Evolutionary conservation across 306 rosid species (phyloP), one percentile per base, ranked within the genome.

Genomic region (Pyrus bretschneideri): DNA sequence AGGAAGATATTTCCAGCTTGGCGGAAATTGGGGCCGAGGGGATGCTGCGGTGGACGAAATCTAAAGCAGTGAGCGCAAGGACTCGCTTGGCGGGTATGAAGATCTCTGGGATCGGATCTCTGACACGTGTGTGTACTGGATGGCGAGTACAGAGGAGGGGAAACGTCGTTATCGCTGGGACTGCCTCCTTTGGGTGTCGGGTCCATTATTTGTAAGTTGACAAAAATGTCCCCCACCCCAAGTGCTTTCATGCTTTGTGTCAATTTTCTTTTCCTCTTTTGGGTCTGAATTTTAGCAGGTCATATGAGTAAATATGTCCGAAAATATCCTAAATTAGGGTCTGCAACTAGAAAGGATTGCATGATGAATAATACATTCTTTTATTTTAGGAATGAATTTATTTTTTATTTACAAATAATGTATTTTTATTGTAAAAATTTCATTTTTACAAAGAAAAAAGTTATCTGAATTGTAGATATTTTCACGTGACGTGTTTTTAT

Each of bases 1-100:
- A 11, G 4, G 0, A 5, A 87, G 93, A 88, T 90, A 88, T 89
- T 92, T 88, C 88, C 89, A 86, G 44, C 84, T 62, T 74, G 80
- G 81, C 62, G 23, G 60, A 30, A 72, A 74, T 45, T 40, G 73
- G 80, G 72, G 84, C 76, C 64, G 54, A 61, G 33, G 19, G 1
- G 6, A 54, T 49, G 80, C 42, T 81, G 86, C 83, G 78, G 78
- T 80, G 93, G 91, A 82, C 77, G 63, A 75, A 79, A 92, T 92
- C 96, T 71, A 87, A 90, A 88, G 92, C 84, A 44, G 65, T 44
- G 76, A 75, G 85, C 78, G 76, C 46, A 49, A 62, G 66, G 81
- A 77, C 63, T 70, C 40, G 46, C 42, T 71, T 46, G 31, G n/a
- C 57, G 13, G 6, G 42, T 42, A 18, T 11, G 81, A 67, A 49